Conservation (phyloP, 164 flowering plant genomes). For the Vitis cinerea region DNA sequence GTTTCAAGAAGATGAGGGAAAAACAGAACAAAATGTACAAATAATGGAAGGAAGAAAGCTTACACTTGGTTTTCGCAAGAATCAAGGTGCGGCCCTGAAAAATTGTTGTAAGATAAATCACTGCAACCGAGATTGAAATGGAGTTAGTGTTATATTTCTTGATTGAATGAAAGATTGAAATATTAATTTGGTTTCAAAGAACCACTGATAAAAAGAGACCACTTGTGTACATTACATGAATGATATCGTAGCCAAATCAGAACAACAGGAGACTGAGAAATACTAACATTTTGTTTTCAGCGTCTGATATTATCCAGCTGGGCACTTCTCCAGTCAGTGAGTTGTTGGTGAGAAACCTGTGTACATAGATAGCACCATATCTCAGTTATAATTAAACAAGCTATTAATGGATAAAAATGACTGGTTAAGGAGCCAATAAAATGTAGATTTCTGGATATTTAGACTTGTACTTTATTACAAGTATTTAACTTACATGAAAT, state of each 20-base stretch:
- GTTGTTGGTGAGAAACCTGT: conserved; percentile 70
- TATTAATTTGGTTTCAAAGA: too few relatives aligned
- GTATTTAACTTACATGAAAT: conserved; percentile 34
- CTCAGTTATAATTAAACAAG: not conserved
- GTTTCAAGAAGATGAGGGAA: not conserved
- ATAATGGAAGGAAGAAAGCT: conserved; percentile 11
- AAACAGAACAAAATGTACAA: not conserved
- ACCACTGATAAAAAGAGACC: not conserved
- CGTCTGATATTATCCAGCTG: conserved; percentile 35
- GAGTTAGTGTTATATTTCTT: not conserved
- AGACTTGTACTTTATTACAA: not conserved
- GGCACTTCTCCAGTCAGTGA: conserved; percentile 59
- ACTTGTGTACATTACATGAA: too few relatives aligned
- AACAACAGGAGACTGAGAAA: not conserved
- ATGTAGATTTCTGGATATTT: too few relatives aligned
- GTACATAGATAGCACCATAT: conserved; percentile 9
- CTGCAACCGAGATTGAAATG: conserved; percentile 37
- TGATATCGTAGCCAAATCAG: too few relatives aligned
- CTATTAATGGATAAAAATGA: not conserved
- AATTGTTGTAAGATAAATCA: conserved; percentile 78
- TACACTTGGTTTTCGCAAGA: conserved; percentile 45
- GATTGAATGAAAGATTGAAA: not conserved
- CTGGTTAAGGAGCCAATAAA: too few relatives aligned
- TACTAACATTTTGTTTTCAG: conserved; percentile 40
- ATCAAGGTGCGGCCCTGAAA: conserved; percentile 30